phyloP scores from a whole-genome alignment of 192 early-diverging fungal genomes.

The Linderina pennispora region DNA sequence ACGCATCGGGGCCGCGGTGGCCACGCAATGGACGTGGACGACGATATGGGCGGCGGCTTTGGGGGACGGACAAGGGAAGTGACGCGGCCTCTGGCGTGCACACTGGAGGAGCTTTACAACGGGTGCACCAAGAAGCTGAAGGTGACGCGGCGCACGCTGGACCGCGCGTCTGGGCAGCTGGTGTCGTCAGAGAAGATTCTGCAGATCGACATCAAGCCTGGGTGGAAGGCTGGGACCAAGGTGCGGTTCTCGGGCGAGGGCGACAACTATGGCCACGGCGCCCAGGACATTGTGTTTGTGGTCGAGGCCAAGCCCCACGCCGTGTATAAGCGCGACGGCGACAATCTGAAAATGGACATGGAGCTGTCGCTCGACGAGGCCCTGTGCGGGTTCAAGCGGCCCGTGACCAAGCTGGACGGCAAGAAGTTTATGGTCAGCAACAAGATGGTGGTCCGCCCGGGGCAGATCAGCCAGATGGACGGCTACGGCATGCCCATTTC shows the following conservation, averaged over 20 bases:
- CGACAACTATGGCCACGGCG: conserved; percentile 73
- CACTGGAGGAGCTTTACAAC: conserved; percentile 89
- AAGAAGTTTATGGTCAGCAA: conserved; percentile 61
- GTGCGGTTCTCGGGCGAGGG: conserved; percentile 87
- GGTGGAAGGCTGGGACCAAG: conserved; percentile 98
- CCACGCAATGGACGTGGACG: conserved; percentile 51
- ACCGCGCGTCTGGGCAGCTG: conserved; percentile 19
- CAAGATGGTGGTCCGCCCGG: conserved; percentile 59
- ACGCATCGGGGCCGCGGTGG: conserved; percentile 43
- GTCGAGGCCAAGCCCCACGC: conserved; percentile 89
- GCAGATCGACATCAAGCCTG: conserved; percentile 79
- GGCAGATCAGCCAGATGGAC: conserved; percentile 63
- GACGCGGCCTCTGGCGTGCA: conserved; percentile 61
- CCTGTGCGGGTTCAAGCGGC: conserved; percentile 66
- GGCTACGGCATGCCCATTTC: conserved; percentile 95
- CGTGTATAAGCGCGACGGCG: conserved; percentile 81
- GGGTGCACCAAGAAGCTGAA: conserved; percentile 91
- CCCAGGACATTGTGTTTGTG: conserved; percentile 92
- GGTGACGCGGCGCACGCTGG: conserved; percentile 64
- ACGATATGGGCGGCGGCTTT: conserved; percentile 26
- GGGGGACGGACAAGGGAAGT: conserved; percentile 50
- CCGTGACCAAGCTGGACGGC: conserved; percentile 71
- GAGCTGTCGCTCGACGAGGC: conserved; percentile 73
- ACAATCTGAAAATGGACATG: conserved; percentile 66
- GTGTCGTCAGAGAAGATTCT: conserved; percentile 72